Evolutionary conservation across 2,329 filamentous ascomycete genomes (phyloP), one percentile per base, ranked within the genome.

Genomic region (Diaporthe ampelina): DNA sequence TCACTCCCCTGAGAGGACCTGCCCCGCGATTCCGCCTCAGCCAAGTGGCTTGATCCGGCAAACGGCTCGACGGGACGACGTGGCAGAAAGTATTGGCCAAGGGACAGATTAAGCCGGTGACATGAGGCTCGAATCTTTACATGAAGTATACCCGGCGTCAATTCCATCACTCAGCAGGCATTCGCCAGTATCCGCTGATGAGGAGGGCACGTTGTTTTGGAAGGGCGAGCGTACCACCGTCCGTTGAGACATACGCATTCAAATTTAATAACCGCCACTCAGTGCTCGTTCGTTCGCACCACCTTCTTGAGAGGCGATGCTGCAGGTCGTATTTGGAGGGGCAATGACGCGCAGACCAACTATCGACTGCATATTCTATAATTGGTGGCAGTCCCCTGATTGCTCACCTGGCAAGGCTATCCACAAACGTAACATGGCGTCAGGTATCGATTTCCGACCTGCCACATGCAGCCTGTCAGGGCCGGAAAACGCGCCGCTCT

Each of bases 171-270:
- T 54, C 32, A 48, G 37, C 48, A 8, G 15, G 24, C 19, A 29
- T 26, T 13, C 32, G 29, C 32, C 63, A 68, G 63, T 54, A 40
- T 40, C 63, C 63, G 48, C 26, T 26, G 45, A 68, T n/a, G 45
- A 13, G 48, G 24, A 54, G 63, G 63, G 48, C 45, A 68, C 45
- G 63, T 68, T 68, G 63, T 68, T 45, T 68, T 54, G 48, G 63
- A 54, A 40, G 32, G 32, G 48, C 19, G 48, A 52, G 21, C 32
- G n/a, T 68, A 40, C 45, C 32, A 54, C 32, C 54, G 48, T 48
- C 63, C 45, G 32, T 54, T 68, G 63, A 68, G 63, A 68, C 63
- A 52, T 32, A 50, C 61, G 21, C 45, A 37, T 52, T 52, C 45
- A 52, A 24, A 29, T n/a, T n/a, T 54, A 21, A 68, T 54, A 32